phyloP scores from a whole-genome alignment of 78 protist species.

The Dictyostelium capitatum region DNA sequence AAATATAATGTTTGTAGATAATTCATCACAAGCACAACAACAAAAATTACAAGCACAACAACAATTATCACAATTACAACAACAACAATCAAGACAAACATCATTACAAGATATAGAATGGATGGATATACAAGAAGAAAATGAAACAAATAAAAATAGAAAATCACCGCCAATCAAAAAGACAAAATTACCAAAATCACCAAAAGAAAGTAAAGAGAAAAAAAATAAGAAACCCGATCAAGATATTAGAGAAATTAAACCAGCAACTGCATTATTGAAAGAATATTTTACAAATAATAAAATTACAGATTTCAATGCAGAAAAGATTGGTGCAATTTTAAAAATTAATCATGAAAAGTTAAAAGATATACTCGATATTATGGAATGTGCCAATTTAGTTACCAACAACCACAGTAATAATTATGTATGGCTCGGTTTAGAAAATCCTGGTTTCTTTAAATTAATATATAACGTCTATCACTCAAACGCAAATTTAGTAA shows the following conservation, averaged over 20 bases:
- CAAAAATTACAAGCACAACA: background rate
- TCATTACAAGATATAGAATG: background rate
- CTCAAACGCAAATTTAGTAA: background rate
- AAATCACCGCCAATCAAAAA: background rate
- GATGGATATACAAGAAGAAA: background rate
- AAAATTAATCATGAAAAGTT: constrained; percentile 10
- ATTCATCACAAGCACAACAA: background rate
- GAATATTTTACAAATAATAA: background rate
- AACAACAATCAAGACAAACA: too few species aligned
- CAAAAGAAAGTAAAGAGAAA: background rate
- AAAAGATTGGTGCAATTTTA: background rate
- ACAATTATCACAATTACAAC: too few species aligned
- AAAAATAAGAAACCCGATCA: background rate
- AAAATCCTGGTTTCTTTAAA: constrained; percentile 3
- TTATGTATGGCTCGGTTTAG: constrained; percentile 6
- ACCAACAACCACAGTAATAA: background rate
- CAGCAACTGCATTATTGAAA: background rate
- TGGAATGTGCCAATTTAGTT: background rate
- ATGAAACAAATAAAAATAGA: background rate
- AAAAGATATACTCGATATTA: constrained; percentile 7
- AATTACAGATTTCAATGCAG: background rate
- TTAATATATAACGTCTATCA: background rate
- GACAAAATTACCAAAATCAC: background rate
- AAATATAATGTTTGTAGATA: background rate
- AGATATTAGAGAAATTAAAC: constrained; percentile 8